phyloP scores from a whole-genome alignment of 305 asterid genomes.

The Striga hermonthica region DNA sequence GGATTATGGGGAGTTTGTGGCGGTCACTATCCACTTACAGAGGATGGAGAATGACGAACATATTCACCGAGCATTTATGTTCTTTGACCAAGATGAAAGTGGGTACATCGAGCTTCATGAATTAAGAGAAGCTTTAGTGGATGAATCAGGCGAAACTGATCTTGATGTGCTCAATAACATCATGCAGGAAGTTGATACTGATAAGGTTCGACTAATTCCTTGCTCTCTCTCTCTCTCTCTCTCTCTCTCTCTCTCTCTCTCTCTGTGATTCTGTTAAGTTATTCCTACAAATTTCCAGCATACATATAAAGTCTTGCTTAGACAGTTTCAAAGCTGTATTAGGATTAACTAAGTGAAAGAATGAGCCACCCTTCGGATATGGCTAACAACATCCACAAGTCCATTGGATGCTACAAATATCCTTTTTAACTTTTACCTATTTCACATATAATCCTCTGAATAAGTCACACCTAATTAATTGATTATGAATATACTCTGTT shows the following conservation, averaged over 20 bases:
- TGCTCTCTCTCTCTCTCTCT: neutral
- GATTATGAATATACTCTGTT: too few relatives aligned
- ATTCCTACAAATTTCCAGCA: neutral
- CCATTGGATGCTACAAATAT: too few relatives aligned
- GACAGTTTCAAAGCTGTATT: neutral
- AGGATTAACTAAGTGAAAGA: neutral
- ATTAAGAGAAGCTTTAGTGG: conserved; percentile 5
- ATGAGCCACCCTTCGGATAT: neutral
- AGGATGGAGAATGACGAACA: conserved; percentile 12
- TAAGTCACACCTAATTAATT: too few relatives aligned
- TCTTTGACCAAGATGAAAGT: conserved; percentile 10
- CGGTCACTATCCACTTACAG: conserved; percentile 10
- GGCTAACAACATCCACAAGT: neutral
- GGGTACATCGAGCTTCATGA: conserved; percentile 6
- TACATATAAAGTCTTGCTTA: neutral
- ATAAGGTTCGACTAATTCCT: conserved; percentile 1
- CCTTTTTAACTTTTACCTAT: neutral
- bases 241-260: neutral
- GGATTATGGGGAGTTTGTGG: conserved; percentile 17
- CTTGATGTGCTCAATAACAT: neutral
- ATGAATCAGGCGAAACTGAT: conserved; percentile 12
- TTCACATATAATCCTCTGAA: neutral
- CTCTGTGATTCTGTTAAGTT: neutral
- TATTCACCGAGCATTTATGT: conserved; percentile 5
- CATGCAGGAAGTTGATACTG: conserved; percentile 12